Evolutionary conservation across 257 asterid species (phyloP).

Genomic region (Nicotiana noctiflora): DNA sequence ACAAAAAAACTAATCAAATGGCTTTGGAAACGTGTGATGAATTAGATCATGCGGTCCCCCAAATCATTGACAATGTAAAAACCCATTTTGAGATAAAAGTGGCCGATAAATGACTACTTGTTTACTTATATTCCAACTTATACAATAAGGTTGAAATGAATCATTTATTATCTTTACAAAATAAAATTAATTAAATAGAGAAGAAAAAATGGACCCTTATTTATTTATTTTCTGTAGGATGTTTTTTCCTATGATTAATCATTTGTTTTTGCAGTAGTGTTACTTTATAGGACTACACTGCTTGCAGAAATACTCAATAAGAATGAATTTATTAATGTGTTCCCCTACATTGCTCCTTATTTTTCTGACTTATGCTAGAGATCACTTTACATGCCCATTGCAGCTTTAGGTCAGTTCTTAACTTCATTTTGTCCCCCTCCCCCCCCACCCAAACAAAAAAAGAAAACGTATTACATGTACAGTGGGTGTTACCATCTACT

Average conservation of each 20-base stretch:
- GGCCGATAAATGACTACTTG: constrained; percentile 29
- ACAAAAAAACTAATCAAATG: constrained; percentile 7
- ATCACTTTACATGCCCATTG: neutral
- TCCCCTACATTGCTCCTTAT: neutral
- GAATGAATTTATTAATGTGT: neutral
- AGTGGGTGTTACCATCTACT: no score
- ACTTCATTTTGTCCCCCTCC: no score
- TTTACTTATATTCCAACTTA: constrained; percentile 3
- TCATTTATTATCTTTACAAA: no score
- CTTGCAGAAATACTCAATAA: neutral
- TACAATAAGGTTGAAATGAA: neutral
- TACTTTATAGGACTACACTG: neutral
- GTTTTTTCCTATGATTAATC: neutral
- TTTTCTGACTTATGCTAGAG: neutral
- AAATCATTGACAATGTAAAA: constrained; percentile 23
- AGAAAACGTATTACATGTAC: neutral
- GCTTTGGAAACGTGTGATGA: constrained; percentile 33
- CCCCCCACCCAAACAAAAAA: no score
- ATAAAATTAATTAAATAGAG: neutral
- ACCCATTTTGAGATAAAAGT: neutral
- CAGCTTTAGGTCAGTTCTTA: neutral
- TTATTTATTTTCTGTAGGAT: no score
- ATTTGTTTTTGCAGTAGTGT: neutral
- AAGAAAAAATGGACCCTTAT: neutral
- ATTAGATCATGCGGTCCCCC: constrained; percentile 42